Evolutionary conservation across 2,329 filamentous ascomycete species (phyloP).

Genomic region (Lachnum nothofagi): DNA sequence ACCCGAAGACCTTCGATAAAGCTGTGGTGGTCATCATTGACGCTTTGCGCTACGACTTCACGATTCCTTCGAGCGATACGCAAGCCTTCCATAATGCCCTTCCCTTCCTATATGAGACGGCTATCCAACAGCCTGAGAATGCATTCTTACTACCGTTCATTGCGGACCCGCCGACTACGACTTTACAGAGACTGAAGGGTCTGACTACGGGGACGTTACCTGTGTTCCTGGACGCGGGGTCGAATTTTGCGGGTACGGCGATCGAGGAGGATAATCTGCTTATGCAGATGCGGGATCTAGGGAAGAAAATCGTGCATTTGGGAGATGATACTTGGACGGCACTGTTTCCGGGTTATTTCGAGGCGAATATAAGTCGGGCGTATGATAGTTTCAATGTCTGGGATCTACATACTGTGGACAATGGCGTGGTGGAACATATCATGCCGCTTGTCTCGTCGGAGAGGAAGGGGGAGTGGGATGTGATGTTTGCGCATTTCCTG

Average conservation of each 20-base stretch:
- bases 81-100: constrained; percentile 79
- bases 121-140: constrained; percentile 67
- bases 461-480: constrained; percentile 72
- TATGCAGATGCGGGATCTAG: constrained; percentile 56
- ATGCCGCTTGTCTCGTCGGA: constrained; percentile 70
- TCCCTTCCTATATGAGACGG: constrained; percentile 79
- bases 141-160: constrained; percentile 93
- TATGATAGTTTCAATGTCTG: constrained; percentile 99
- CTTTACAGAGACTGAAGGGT: constrained; percentile 85
- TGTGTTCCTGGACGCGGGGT: constrained; percentile 89
- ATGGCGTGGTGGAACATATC: constrained; percentile 87
- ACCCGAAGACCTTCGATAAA: constrained; percentile 87
- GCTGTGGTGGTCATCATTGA: constrained; percentile 88
- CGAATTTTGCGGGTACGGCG: constrained; percentile 89
- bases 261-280: constrained; percentile 88
- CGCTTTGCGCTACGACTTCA: constrained; percentile 94
- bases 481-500: constrained; percentile 90
- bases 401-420: constrained; percentile 95
- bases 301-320: constrained; percentile 80
- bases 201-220: constrained; percentile 91
- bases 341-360: constrained; percentile 90
- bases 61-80: constrained; percentile 61
- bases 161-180: constrained; percentile 91
- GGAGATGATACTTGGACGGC: constrained; percentile 98
- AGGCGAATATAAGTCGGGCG: constrained; percentile 74